phyloP scores from a whole-genome alignment of 139 green algal species.

The Yamagishiella unicocca region DNA sequence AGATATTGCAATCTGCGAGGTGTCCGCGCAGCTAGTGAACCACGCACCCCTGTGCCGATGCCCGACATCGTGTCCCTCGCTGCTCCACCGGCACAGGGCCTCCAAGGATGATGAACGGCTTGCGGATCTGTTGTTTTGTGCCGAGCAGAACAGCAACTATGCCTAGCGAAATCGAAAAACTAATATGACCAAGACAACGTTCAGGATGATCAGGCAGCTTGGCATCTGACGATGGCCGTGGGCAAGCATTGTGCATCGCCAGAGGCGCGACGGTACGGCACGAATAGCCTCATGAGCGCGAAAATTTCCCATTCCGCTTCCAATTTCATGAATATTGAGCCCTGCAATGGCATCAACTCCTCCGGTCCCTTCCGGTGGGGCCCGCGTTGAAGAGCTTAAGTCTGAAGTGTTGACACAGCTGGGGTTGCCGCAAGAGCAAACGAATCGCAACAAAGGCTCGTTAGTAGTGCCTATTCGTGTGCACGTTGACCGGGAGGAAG shows the following conservation, averaged over 20 bases:
- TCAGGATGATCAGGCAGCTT: too few relatives aligned
- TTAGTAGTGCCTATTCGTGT: conserved; percentile 6
- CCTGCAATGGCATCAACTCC: not conserved
- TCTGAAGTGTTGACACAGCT: not conserved
- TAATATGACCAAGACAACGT: too few relatives aligned
- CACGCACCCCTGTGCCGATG: conserved; percentile 86
- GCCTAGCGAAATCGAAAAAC: too few relatives aligned
- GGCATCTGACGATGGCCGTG: too few relatives aligned
- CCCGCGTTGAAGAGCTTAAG: not conserved
- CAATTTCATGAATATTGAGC: not conserved
- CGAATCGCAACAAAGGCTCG: not conserved
- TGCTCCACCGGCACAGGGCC: not conserved
- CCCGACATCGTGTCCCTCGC: conserved; percentile 73
- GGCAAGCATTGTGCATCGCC: too few relatives aligned
- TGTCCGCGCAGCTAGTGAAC: not conserved
- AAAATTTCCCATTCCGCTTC: too few relatives aligned
- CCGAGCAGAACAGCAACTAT: too few relatives aligned
- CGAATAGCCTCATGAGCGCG: too few relatives aligned
- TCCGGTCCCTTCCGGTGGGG: not conserved
- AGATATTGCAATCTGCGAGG: not conserved
- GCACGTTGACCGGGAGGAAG: conserved; percentile 20
- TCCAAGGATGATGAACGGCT: not conserved
- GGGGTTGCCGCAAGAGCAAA: not conserved
- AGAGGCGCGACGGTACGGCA: too few relatives aligned
- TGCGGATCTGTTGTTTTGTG: conserved; percentile 11